A percentile compares a stretch with the other conserved stretches of the same genome.
These are phyloP conservation scores for Dryadomyces quercivorus DNA, from an alignment of 2,329 filamentous ascomycete species.

Conservation along the genomic window DNA sequence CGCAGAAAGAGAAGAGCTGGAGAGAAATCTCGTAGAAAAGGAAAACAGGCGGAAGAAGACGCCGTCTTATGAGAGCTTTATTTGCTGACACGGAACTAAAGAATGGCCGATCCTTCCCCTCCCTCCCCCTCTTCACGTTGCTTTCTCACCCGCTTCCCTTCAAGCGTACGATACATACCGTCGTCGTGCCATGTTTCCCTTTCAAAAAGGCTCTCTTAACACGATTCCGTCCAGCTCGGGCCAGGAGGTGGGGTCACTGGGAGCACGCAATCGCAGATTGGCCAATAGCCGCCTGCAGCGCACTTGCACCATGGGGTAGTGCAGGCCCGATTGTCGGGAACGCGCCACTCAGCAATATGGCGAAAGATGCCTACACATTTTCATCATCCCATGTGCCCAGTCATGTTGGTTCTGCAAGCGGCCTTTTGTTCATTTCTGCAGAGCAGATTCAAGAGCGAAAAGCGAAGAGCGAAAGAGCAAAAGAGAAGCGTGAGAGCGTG, in stretches of 20 bases:
- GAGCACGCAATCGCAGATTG: not conserved
- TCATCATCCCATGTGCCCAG: not conserved
- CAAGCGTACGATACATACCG: not conserved
- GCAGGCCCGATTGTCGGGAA: no score
- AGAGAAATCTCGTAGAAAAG: not conserved
- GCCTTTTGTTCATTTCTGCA: no score
- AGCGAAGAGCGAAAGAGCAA: no score
- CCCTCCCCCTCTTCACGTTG: not conserved
- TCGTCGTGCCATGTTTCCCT: not conserved
- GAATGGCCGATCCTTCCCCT: not conserved
- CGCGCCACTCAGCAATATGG: not conserved
- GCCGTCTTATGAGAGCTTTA: not conserved
- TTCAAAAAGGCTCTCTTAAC: not conserved
- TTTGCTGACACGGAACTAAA: no score
- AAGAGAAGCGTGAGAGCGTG: no score
- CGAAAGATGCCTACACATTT: not conserved
- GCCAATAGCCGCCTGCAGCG: not conserved
- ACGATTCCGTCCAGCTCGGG: not conserved
- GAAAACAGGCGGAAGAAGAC: not conserved
- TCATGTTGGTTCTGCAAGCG: no score
- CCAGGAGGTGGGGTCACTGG: not conserved
- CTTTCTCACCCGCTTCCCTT: not conserved
- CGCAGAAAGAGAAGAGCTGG: not conserved
- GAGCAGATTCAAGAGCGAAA: no score
- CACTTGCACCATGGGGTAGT: not conserved